Conservation (phyloP, 2,329 filamentous ascomycete species). For the Cytospora mali region DNA sequence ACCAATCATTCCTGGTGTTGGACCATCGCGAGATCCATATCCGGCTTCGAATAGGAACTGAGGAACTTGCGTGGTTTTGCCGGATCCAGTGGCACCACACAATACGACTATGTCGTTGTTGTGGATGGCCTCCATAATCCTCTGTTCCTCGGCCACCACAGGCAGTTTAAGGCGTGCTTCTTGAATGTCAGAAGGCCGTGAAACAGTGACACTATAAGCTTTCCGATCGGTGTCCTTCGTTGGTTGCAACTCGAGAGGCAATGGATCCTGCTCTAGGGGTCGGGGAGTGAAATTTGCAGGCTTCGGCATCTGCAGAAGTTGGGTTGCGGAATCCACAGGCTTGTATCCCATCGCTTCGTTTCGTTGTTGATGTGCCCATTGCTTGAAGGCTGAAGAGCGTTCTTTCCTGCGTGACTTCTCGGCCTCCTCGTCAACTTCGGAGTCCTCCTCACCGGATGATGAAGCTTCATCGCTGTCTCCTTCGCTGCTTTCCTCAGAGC, state of each 20-base stretch:
- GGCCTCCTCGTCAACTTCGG: slow-evolving; percentile 34
- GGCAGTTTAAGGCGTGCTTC: slow-evolving; percentile 77
- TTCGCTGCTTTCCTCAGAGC: slow-evolving; percentile 33
- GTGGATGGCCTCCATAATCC: slow-evolving; percentile 96
- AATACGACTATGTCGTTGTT: slow-evolving; percentile 88
- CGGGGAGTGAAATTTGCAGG: slow-evolving; percentile 67
- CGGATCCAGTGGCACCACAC: slow-evolving; percentile 93
- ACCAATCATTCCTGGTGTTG: slow-evolving; percentile 89
- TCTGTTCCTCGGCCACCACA: slow-evolving; percentile 93
- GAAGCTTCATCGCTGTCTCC: slow-evolving; percentile 39
- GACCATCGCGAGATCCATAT: slow-evolving; percentile 76
- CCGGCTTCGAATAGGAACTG: slow-evolving; percentile 96
- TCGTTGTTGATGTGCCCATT: slow-evolving; percentile 85
- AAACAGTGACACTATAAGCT: slow-evolving; percentile 73
- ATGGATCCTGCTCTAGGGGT: slow-evolving; percentile 68
- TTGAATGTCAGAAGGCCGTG: slow-evolving; percentile 73
- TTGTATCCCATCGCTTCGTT: slow-evolving; percentile 78
- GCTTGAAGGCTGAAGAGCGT: slow-evolving; percentile 76
- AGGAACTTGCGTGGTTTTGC: slow-evolving; percentile 96
- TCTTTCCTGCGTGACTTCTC: slow-evolving; percentile 41
- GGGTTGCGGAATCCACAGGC: slow-evolving; percentile 47
- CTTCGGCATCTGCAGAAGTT: slow-evolving; percentile 55
- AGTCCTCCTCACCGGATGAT: slow-evolving; percentile 28
- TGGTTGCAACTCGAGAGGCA: slow-evolving; percentile 67
- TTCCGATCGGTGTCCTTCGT: slow-evolving; percentile 66